These are phyloP conservation scores for Salvia rosmarinus DNA, from an alignment of 257 asterid genomes.

Conservation along the genomic window DNA sequence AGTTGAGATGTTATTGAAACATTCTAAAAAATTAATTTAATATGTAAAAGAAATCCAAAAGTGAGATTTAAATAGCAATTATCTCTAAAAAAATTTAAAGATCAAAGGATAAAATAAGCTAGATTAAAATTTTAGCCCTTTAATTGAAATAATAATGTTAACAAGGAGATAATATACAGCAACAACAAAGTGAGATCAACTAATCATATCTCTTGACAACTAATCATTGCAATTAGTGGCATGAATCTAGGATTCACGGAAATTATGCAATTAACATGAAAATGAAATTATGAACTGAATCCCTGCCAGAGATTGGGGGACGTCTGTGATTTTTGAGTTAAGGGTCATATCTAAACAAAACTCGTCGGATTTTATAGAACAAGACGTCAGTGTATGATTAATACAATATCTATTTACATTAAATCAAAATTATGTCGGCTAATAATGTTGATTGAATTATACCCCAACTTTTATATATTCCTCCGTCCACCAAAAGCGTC, in stretches of 20 bases:
- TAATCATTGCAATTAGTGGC: conserved; percentile 18
- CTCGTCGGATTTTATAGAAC: not conserved
- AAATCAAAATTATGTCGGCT: not conserved
- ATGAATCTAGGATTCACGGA: conserved; percentile 12
- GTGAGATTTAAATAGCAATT: too few relatives aligned
- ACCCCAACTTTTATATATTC: too few relatives aligned
- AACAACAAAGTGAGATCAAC: not conserved
- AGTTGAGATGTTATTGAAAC: too few relatives aligned
- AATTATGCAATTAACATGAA: conserved; percentile 11
- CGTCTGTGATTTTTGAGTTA: not conserved
- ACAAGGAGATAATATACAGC: not conserved
- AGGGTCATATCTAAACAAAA: conserved; percentile 8
- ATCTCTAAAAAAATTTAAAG: not conserved
- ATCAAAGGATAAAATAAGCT: not conserved
- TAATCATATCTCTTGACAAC: not conserved
- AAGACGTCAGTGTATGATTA: not conserved
- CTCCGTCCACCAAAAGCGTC: too few relatives aligned
- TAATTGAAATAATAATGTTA: not conserved
- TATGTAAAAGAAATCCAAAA: too few relatives aligned
- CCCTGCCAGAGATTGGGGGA: conserved; percentile 9
- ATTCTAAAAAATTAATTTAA: too few relatives aligned
- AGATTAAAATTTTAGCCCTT: not conserved
- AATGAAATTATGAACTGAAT: conserved; percentile 11
- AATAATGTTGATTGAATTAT: not conserved
- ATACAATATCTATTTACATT: not conserved